phyloP scores from a whole-genome alignment of 305 asterid species.

The Fraxinus albicans region DNA sequence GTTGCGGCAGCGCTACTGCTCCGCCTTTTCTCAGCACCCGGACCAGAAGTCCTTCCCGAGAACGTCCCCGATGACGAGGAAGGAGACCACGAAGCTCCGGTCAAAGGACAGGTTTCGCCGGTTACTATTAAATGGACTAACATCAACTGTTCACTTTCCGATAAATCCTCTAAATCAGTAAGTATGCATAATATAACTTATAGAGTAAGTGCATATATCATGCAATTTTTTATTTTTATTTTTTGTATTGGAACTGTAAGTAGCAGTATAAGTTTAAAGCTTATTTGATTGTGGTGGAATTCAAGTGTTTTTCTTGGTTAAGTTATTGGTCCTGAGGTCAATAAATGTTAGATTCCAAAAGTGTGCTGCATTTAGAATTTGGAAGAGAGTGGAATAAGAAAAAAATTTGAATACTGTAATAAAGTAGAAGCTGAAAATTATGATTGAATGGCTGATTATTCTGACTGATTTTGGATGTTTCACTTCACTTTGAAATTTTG shows the following conservation, averaged over 20 bases:
- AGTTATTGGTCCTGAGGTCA: background rate
- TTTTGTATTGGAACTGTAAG: background rate
- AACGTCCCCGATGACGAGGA: constrained; percentile 38
- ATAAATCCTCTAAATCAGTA: constrained; percentile 66
- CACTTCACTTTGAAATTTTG: background rate
- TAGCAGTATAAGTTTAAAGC: background rate
- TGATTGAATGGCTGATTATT: constrained; percentile 8
- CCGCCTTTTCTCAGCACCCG: constrained; percentile 73
- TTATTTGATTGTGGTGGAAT: background rate
- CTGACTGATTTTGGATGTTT: background rate
- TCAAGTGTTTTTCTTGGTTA: background rate
- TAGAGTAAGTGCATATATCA: background rate
- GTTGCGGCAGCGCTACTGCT: constrained; percentile 81
- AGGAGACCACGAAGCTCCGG: constrained; percentile 36
- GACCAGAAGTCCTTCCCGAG: constrained; percentile 56
- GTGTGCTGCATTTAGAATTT: background rate
- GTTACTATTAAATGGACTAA: constrained; percentile 73
- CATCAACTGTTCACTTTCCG: constrained; percentile 75
- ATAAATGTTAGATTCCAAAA: background rate
- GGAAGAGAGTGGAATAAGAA: background rate
- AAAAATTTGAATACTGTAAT: background rate
- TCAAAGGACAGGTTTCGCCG: constrained; percentile 60
- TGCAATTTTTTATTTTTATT: background rate
- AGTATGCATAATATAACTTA: constrained; percentile 9
- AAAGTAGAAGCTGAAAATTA: background rate